Evolutionary conservation across 2,329 filamentous ascomycete species (phyloP).

Genomic region (Penicillium sumatraense): DNA sequence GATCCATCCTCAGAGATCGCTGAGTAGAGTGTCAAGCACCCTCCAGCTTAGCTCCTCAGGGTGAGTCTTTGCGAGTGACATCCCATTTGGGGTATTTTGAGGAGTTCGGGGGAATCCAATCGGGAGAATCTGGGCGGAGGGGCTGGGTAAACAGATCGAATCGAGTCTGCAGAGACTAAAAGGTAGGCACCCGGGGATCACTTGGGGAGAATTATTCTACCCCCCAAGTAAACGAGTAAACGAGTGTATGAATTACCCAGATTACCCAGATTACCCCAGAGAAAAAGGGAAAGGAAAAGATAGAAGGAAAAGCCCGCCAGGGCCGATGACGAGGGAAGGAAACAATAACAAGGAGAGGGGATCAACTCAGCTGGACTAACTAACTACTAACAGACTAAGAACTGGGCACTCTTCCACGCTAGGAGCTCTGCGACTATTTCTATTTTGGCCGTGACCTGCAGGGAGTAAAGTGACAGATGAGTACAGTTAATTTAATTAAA

Average conservation of each 20-base stretch:
- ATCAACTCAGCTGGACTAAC: slow-evolving; percentile 20
- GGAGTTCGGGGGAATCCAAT: not conserved
- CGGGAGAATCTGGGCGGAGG: not conserved
- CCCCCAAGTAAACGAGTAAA: too few species aligned
- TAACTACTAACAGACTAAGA: slow-evolving; percentile 7
- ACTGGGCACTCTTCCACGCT: slow-evolving; percentile 24
- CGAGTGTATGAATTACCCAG: too few species aligned
- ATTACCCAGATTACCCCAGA: too few species aligned
- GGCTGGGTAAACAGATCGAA: slow-evolving; percentile 5
- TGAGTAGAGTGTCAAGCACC: slow-evolving; percentile 36
- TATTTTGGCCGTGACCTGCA: not conserved
- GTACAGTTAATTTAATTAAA: too few species aligned
- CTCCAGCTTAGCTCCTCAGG: slow-evolving; percentile 38
- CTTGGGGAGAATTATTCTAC: not conserved
- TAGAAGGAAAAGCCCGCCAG: slow-evolving; percentile 11
- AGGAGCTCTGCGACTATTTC: slow-evolving; percentile 22
- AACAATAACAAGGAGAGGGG: slow-evolving; percentile 19
- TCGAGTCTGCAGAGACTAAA: not conserved
- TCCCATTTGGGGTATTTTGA: slow-evolving; percentile 33
- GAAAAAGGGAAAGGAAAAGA: slow-evolving; percentile 8
- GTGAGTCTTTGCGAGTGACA: slow-evolving; percentile 36
- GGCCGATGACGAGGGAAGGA: slow-evolving; percentile 11
- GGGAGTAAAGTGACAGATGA: not conserved
- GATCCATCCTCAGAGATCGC: slow-evolving; percentile 43
- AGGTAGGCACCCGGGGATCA: not conserved